Base-by-base conservation (phyloP, 768 basidiomycete species). In the Strobilomyces dryophilus region DNA sequence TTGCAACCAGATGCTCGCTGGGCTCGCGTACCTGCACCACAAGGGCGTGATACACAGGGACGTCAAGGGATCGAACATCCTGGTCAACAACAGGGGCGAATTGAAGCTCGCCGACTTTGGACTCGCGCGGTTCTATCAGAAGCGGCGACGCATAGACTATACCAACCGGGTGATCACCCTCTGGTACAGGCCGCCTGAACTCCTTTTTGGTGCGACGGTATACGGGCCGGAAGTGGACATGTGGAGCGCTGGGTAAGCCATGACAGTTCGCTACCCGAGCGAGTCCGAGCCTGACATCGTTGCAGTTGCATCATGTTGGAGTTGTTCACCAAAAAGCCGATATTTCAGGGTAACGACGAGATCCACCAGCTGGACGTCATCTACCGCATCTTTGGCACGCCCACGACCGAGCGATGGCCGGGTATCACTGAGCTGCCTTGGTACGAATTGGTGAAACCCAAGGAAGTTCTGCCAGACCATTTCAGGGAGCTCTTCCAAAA, bases 151-250 rank as follows among this genome's bases (percentile, higher is more conserved):
- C 49, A 87, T 85, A 51, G 97, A 99, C 66, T 98, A 99, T 66
- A 99, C 97, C n/a, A 99, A 99, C 68, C 82, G 97, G 31, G 97
- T 99, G 46, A 98, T 99, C 60, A 99, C 97, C 1, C 79, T 97
- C 45, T 98, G 97, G 97, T 99, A 99, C 70, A 81, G 97, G 52
- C 91, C 94, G 5, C 97, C 95, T 10, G 97, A 99, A 65, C 76
- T 99, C 20, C 73, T 99, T 37, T 86, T 98, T 62, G 97, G 97
- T 27, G 91, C 94, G 29, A 99, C 97, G 0, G 83, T 93, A 12
- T 99, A 99, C 72, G 95, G 93, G 3, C 87, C 94, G 6, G 95
- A 95, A 65, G 95, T 99, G 21, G 97, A 99, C 64, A 97, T 98
- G 87, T 99, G 97, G 97, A 95, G 93, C 68, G 97, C 97, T 39